A percentile compares a stretch with the other conserved stretches of the same genome.
phyloP scores from a whole-genome alignment of 176 grass and related monocot genomes.

The Bolboschoenus planiculmis region DNA sequence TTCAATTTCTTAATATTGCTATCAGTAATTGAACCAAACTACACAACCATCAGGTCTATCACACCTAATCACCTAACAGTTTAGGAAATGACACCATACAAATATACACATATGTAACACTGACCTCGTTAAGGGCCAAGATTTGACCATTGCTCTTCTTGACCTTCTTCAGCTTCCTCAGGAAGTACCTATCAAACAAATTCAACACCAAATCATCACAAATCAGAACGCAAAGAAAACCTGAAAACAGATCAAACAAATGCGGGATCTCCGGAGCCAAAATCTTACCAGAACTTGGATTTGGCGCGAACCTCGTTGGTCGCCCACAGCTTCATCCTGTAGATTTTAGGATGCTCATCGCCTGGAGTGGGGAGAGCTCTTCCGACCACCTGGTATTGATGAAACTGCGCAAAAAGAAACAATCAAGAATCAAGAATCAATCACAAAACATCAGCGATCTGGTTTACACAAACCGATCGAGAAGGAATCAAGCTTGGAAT shows the following conservation, averaged over 20 bases:
- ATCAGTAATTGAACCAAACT: not conserved
- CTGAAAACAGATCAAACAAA: not conserved
- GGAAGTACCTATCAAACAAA: slow-evolving; percentile 60
- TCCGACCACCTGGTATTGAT: slow-evolving; percentile 98
- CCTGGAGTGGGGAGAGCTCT: slow-evolving; percentile 60
- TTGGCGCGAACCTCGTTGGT: slow-evolving; percentile 96
- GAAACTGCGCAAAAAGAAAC: slow-evolving; percentile 50
- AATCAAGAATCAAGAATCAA: not conserved
- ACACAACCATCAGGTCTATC: not conserved
- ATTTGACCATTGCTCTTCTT: slow-evolving; percentile 96
- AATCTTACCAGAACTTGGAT: slow-evolving; percentile 74
- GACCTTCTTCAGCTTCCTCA: slow-evolving; percentile 93
- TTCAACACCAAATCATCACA: not conserved
- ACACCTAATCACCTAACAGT: not conserved
- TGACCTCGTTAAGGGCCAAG: slow-evolving; percentile 83
- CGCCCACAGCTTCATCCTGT: slow-evolving; percentile 96
- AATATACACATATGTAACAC: not conserved
- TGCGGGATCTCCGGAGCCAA: not conserved
- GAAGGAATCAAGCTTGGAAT: not conserved
- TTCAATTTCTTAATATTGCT: not conserved
- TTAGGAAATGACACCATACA: not conserved
- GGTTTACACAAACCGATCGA: not conserved
- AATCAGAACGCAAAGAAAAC: not conserved
- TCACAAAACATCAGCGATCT: not conserved
- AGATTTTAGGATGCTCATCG: slow-evolving; percentile 93